Base-by-base conservation (phyloP, 2,329 filamentous ascomycete genomes). In the Cercospora sp. region DNA sequence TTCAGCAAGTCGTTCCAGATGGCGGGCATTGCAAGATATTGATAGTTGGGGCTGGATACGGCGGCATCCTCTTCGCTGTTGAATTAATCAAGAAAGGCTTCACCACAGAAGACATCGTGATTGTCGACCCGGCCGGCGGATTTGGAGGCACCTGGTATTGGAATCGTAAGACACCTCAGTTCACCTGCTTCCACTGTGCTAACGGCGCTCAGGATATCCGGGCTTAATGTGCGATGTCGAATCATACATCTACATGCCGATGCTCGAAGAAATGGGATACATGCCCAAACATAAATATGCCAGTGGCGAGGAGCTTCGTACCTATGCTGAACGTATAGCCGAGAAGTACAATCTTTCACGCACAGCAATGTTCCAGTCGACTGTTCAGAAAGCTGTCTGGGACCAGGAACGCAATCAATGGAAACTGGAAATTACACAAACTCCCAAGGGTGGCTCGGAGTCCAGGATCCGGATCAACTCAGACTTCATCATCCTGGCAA, bases 231-330 rank as follows among this genome's bases (percentile, higher is more conserved):
- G 87, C 73, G 87, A 90, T 72, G 78, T 87, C 3, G 87, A 90
- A 75, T 81, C 82, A 62, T 88, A 86, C 71, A 80, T 83, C n/a
- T 90, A 89, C 72, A 76, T 89, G 77, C 87, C 87, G 13, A 53
- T 3, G 12, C 80, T 89, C 2, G 87, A 89, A 68, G 86, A 89
- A 75, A 87, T 81, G 1, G 83, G 83, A 0, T 88, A 87, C 72
- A 82, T 88, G 74, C 88, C 87, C 0, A 83, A 79, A 16, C 79
- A 85, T 53, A 81, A 81, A 51, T 86, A 85, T 69, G 77, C 81
- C 0, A 77, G 77, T 9, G 83, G 81, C 0, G 70, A 75, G 2
- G 84, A 86, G 70, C 67, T 88, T 18, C 80, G 82, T 0, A 75
- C 79, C 39, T 81, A 88, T 72, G 79, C 81, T 2, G 75, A 83